phyloP scores from a whole-genome alignment of 2,329 filamentous ascomycete genomes.

The Cladophialophora yegresii region DNA sequence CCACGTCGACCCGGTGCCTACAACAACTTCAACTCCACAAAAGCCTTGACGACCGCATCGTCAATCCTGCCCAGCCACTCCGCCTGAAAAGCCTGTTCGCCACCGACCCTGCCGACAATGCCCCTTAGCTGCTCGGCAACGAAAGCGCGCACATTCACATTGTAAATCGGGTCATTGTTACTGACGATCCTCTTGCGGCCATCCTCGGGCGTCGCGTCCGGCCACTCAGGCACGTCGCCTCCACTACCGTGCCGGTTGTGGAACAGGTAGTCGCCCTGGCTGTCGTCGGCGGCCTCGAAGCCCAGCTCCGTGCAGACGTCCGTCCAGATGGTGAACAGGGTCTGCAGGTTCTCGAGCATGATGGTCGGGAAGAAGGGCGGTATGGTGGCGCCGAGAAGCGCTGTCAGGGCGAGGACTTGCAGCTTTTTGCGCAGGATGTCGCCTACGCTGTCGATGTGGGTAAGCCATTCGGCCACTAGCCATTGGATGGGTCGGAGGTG shows the following conservation, averaged over 20 bases:
- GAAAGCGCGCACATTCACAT: slow-evolving; percentile 49
- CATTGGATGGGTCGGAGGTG: slow-evolving; percentile 41
- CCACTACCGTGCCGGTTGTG: slow-evolving; percentile 40
- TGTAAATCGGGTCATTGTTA: slow-evolving; percentile 47
- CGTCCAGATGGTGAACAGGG: slow-evolving; percentile 52
- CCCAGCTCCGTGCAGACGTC: slow-evolving; percentile 50
- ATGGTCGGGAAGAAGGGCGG: slow-evolving; percentile 41
- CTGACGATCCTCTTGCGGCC: slow-evolving; percentile 46
- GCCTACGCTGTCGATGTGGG: slow-evolving; percentile 52
- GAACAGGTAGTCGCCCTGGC: slow-evolving; percentile 48
- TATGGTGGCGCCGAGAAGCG: slow-evolving; percentile 45
- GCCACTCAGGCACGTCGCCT: slow-evolving; percentile 40
- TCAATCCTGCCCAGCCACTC: slow-evolving; percentile 36
- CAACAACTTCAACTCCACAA: slow-evolving; percentile 34
- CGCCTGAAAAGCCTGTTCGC: slow-evolving; percentile 31
- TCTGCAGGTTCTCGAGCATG: slow-evolving; percentile 49
- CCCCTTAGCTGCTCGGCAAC: slow-evolving; percentile 51
- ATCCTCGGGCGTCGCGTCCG: slow-evolving; percentile 47
- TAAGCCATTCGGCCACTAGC: slow-evolving; percentile 53
- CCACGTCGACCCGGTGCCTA: no score
- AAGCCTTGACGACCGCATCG: slow-evolving; percentile 32
- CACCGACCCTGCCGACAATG: slow-evolving; percentile 31
- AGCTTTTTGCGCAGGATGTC: slow-evolving; percentile 52
- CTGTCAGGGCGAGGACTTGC: slow-evolving; percentile 50
- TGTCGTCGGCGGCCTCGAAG: slow-evolving; percentile 45